Evolutionary conservation across 305 asterid species (phyloP), one percentile per base, ranked within the genome.

Genomic region (Plantago lanceolata): DNA sequence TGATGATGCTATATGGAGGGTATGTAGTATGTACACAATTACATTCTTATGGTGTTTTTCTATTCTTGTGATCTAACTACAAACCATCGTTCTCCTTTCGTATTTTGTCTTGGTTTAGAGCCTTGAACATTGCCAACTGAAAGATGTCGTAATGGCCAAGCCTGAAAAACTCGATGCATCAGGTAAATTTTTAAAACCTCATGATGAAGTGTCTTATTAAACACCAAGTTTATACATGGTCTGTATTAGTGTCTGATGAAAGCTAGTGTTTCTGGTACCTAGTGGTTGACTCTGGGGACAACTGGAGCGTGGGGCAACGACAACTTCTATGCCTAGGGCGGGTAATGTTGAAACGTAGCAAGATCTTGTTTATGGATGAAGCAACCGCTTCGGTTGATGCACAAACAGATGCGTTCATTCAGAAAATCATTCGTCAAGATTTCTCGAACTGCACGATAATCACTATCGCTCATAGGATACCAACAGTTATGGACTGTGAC

Each of bases 1-100:
- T 3, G 96, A 88, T 60, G 87, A 88, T 8, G 85, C 85, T 57
- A 85, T 88, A 69, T 88, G 96, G 96, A 81, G 75, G 93, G 95
- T 80, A 14, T n/a, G n/a, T n/a, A n/a, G n/a, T n/a, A n/a, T 13
- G 59, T 26, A 4, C 40, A 33, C 40, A 33, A 33, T 4, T 2
- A 33, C 40, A 0, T 33, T 33, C 6, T 33, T 33, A 33, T 33
- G 40, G 40, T 1, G 6, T 33, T 1, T 2, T 33, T 33, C 40
- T 0, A n/a, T n/a, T 29, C 40, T 33, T 33, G 6, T 0, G 6
- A 33, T 33, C 5, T 33, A 7, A 33, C 40, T 33, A 33, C 5
- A 5, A 33, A 33, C 5, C 40, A 33, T 33, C 40, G 33, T 33
- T 33, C 9, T 33, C 9, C 9, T 33, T 33, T 7, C 9, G n/a